Evolutionary conservation across 2,329 filamentous ascomycete species (phyloP), one percentile per base, ranked within the genome.

Genomic region (Penicillium sp.): DNA sequence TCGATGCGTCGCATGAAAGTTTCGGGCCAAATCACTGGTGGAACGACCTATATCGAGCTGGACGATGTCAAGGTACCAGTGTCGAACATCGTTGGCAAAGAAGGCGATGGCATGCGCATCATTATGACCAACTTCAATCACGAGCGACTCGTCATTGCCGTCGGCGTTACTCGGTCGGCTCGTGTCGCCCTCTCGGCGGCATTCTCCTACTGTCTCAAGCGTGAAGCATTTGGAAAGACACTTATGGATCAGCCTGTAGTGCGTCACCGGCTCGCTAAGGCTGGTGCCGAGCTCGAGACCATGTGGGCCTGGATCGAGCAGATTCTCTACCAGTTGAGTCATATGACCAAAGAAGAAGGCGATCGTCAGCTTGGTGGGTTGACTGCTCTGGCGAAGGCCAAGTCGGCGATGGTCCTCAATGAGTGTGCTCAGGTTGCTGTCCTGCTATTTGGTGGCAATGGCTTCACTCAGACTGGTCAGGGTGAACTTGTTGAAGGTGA

Each of bases 101-200:
- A 90, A 68, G 87, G 86, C 10, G 74, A 81, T 63, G 88, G 88
- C 5, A 90, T 91, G 86, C 80, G 77, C 53, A 88, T 88, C 65
- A 82, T 88, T 64, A 89, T 88, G 85, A 86, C 83, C 49, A 89
- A 90, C 72, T 90, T 90, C 80, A 90, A 90, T 73, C 87, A 90
- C 68, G 88, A 91, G 69, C 81, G 87, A 0, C 75, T 90, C 10
- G 79, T 79, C 15, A 88, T 90, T 57, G 78, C 84, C 0, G 81
- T 90, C 13, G 80, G 81, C 0, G 80, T 81, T 1, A 87, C 85
- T 1, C 77, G 87, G 2, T 78, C 85, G 62, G 79, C 85, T 0
- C 77, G 81, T 8, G 83, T 87, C 2, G 85, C 83, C 1, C 73
- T 88, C 1, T 71, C 76, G 13, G 67, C 81, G 0, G 85, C 85